Percentiles rank a stretch among this genome's conserved stretches.
phyloP scores from a whole-genome alignment of 2,329 filamentous ascomycete species.

The Cadophora luteo-olivacea region DNA sequence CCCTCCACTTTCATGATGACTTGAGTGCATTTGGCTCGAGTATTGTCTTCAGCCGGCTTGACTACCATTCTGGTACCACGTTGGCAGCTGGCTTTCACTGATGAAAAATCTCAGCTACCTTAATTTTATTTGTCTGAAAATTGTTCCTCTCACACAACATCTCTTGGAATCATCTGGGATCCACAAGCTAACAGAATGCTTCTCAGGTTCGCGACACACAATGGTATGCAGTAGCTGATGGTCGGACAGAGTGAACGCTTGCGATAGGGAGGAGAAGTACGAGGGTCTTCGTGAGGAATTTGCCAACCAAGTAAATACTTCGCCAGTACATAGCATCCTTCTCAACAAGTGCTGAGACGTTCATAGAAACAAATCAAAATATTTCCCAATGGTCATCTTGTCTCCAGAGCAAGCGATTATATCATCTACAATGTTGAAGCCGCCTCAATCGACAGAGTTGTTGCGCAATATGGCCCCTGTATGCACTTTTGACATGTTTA shows the following conservation, averaged over 20 bases:
- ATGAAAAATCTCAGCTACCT: slow-evolving; percentile 99
- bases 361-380: slow-evolving; percentile 84
- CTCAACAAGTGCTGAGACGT: slow-evolving; percentile 47
- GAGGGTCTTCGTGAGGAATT: slow-evolving; percentile 83
- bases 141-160: slow-evolving; percentile 10
- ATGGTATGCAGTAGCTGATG: slow-evolving; percentile 38
- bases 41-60: slow-evolving; percentile 71
- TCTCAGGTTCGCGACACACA: slow-evolving; percentile 28
- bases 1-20: slow-evolving; percentile 78
- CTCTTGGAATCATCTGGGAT: slow-evolving; percentile 26
- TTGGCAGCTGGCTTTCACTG: slow-evolving; percentile 77
- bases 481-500: slow-evolving; percentile 51
- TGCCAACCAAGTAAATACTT: slow-evolving; percentile 78
- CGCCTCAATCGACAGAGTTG: slow-evolving; percentile 85
- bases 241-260: slow-evolving; percentile 81
- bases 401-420: slow-evolving; percentile 95
- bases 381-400: slow-evolving; percentile 90
- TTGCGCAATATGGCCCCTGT: slow-evolving; percentile 92
- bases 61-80: slow-evolving; percentile 78
- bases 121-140: slow-evolving; percentile 84
- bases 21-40: slow-evolving; percentile 99
- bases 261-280: slow-evolving; percentile 90
- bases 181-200: slow-evolving; percentile 36
- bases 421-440: slow-evolving; percentile 99
- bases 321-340: slow-evolving; percentile 46